Evolutionary conservation across 1,284 basidiomycete genomes (phyloP), one percentile per base, ranked within the genome.

Genomic region (Ustilago lituana): DNA sequence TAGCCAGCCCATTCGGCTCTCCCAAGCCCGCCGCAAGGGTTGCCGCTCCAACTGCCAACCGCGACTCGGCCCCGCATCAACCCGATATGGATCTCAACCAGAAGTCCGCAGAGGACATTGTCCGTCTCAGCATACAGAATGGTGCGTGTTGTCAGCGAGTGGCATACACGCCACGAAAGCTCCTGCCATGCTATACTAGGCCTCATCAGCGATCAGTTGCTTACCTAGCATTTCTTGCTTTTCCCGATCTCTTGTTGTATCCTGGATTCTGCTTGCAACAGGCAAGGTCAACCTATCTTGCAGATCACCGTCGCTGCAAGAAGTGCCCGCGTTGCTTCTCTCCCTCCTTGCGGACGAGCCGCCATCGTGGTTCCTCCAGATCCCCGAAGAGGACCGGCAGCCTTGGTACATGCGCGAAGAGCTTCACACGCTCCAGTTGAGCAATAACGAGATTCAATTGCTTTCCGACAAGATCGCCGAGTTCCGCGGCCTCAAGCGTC

Each of bases 321-420:
- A 62, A 24, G 43, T 75, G 4, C 75, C 75, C 1, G 41, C 51
- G 2, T 17, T 56, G 48, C 52, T 75, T 14, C 72, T 73, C 33
- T 56, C 62, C n/a, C 60, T 77, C n/a, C 53, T 70, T 10, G 54
- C 45, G 19, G 75, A 70, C 40, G 75, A 73, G 2, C 58, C 75
- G 12, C 73, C 73, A 4, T 23, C 53, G 3, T 77, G 75, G 75
- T 75, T 61, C 65, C 48, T 60, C 11, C 55, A 60, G 24, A 65
- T 62, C n/a, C 62, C 72, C 3, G 63, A 74, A 27, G 61, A 68
- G 17, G 54, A 65, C 8, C 57, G 71, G 12, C 56, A 63, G 37
- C 74, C 64, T 20, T 80, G 78, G 78, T 69, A 66, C 41, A 58
- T 63, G 48, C 68, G 78, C 31, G 49, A 61, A 47, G 65, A 68